A percentile compares a stretch with the other conserved stretches of the same genome.
These are phyloP conservation scores for Omphalea diandra DNA, from an alignment of 441 rosid species.

Conservation along the genomic window DNA sequence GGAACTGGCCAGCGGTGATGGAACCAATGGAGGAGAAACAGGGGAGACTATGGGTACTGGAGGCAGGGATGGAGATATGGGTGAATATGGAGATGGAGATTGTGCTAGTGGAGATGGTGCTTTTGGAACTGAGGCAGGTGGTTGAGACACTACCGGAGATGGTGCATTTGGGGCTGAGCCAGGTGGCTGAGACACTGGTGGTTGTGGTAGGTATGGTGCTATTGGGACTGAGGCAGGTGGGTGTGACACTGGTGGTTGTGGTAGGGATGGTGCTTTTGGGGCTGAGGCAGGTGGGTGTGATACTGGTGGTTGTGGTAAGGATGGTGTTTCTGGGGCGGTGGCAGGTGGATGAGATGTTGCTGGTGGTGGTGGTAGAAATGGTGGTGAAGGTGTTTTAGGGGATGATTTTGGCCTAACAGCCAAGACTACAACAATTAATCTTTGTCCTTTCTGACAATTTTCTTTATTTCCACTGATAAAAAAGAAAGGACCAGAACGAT, in stretches of 20 bases:
- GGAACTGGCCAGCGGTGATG: background rate
- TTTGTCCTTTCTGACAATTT: conserved; percentile 62
- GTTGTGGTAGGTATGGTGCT: background rate
- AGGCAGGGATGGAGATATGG: too few relatives aligned
- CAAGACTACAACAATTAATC: conserved; percentile 47
- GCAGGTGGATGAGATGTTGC: conserved; percentile 7
- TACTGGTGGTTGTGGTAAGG: conserved; percentile 13
- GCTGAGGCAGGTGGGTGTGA: conserved; percentile 11
- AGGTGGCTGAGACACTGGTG: conserved; percentile 3
- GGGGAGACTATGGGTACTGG: background rate
- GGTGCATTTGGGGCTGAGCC: conserved; percentile 1
- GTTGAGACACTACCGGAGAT: too few relatives aligned
- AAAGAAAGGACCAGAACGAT: conserved; percentile 60
- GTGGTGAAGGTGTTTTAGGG: conserved; percentile 4
- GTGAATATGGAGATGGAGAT: too few relatives aligned
- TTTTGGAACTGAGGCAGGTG: too few relatives aligned
- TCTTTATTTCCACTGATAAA: conserved; percentile 63
- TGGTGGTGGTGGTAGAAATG: background rate
- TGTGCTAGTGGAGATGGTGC: too few relatives aligned
- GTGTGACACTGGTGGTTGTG: conserved; percentile 6
- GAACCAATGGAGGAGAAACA: background rate
- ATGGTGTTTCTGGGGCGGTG: background rate
- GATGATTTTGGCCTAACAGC: conserved; percentile 20
- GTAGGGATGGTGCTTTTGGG: conserved; percentile 14
- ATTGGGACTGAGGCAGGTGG: background rate